Evolutionary conservation across 176 grass and related monocot genomes (phyloP), one percentile per base, ranked within the genome.

Genomic region (Zea luxurians): DNA sequence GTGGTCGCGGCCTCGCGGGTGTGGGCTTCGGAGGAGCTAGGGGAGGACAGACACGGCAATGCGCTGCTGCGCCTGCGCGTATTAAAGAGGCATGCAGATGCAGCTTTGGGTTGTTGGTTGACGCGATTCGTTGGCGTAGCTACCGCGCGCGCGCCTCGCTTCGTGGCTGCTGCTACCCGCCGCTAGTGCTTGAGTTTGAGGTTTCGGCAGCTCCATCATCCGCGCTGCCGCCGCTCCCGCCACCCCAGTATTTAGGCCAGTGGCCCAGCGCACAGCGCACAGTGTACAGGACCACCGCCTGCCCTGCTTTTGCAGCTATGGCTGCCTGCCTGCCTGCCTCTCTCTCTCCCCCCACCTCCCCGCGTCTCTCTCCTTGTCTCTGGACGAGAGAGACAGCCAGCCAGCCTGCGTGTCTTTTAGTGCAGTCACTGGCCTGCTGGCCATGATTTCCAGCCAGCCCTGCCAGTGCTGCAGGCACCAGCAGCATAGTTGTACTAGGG

Each of bases 341-440:
- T 12, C 10, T 13, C 64, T 4, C 16, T n/a, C n/a, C 7, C 58
- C 2, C 38, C 58, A 27, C 27, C 27, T 27, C 27, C 35, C 17
- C n/a, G 21, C 37, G 59, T 46, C 74, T 52, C 66, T 36, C 0
- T 67, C 27, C 64, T 63, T 54, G 52, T 54, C 66, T 3, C 20
- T 69, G 67, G 27, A 20, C 16, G 58, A 60, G 3, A 17, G 36
- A 64, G 74, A 38, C 52, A 37, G 68, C 64, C 78, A 8, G 70
- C 27, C 67, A 8, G 68, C 58, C 49, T 54, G 60, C 86, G 46
- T 88, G 75, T 83, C 62, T 75, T 83, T 79, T 88, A 68, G 75
- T 45, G 62, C 55, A 70, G 36, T 8, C 65, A 37, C 61, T 58
- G 54, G 7, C 53, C 52, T 10, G 20, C 20, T 21, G 48, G 4